Evolutionary conservation across 2,329 filamentous ascomycete genomes (phyloP), one percentile per base, ranked within the genome.

Genomic region (Epichloe bromicola): DNA sequence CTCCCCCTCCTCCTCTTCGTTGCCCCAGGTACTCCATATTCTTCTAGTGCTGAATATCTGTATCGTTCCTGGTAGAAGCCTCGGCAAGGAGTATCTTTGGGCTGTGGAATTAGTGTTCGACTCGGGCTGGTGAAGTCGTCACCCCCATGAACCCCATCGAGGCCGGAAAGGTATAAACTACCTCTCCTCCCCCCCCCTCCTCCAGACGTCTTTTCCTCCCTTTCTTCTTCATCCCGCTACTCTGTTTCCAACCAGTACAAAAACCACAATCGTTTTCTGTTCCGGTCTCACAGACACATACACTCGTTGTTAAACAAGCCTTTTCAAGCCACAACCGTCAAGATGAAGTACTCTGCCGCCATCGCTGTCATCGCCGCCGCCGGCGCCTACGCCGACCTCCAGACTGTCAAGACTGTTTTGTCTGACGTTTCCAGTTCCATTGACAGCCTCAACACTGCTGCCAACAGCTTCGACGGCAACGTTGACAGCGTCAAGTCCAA

Each of bases 381-480:
- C 12, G 54, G 51, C 51, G 49, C 49, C 46, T 50, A 51, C 19
- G 51, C 56, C 43, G 51, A 59, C 39, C 23, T 58, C 17, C 17
- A 36, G 10, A 42, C 42, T 39, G 48, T 60, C 48, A 40, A 51
- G 19, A n/a, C 23, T 17, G 55, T 55, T 36, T 44, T 60, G 47
- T 6, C 3, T 12, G 38, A 11, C 12, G 51, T 58, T 46, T 42
- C 51, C 2, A 1, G 20, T 7, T 48, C 47, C 49, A 56, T 63
- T 46, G 55, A 56, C 7, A n/a, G 26, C 17, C 49, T 63, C 11
- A 55, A 56, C 54, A 57, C 42, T 8, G 60, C 60, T 19, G 52
- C 58, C 51, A 55, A 58, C n/a, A 45, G 40, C 45, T 63, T 61
- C 57, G 54, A 47, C 41, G 59, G 59, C 30, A 54, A 63, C 51